Conservation (phyloP, 352 stramenopile species). For the Phytophthora idaei region DNA sequence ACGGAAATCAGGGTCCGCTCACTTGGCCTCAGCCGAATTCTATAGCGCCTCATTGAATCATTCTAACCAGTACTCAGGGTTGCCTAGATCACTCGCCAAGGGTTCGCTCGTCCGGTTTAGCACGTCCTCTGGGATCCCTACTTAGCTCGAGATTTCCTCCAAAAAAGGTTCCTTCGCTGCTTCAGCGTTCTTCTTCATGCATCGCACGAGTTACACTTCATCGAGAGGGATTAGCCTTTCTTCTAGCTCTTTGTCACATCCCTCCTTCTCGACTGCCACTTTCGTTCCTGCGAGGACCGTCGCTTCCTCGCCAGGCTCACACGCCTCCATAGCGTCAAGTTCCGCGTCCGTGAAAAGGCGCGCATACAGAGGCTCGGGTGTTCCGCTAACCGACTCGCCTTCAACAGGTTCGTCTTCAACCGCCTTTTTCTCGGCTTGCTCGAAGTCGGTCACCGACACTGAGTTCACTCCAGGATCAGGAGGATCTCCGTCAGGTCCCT, state of each 20-base stretch:
- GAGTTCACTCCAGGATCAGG: too few species aligned
- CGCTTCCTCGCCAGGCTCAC: too few species aligned
- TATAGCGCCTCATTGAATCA: neutral
- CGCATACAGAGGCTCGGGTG: too few species aligned
- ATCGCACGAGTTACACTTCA: neutral
- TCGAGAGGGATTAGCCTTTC: neutral
- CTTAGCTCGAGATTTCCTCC: neutral
- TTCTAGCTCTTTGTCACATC: too few species aligned
- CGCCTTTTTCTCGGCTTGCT: too few species aligned
- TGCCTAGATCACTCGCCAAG: neutral
- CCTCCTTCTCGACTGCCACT: slow-evolving; percentile 41
- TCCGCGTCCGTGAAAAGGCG: too few species aligned
- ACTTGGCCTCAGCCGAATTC: neutral
- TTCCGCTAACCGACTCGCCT: too few species aligned
- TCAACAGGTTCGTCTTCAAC: too few species aligned
- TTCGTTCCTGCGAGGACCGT: slow-evolving; percentile 16
- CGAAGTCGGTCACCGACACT: too few species aligned
- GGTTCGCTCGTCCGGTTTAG: neutral
- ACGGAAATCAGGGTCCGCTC: neutral
- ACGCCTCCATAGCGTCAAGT: too few species aligned
- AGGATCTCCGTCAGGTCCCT: too few species aligned
- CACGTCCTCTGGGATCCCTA: neutral
- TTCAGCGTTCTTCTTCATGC: neutral
- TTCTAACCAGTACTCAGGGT: neutral
- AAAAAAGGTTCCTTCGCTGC: neutral